Evolutionary conservation across 495 filamentous ascomycete species (phyloP).

Genomic region (Patellaria atrata): DNA sequence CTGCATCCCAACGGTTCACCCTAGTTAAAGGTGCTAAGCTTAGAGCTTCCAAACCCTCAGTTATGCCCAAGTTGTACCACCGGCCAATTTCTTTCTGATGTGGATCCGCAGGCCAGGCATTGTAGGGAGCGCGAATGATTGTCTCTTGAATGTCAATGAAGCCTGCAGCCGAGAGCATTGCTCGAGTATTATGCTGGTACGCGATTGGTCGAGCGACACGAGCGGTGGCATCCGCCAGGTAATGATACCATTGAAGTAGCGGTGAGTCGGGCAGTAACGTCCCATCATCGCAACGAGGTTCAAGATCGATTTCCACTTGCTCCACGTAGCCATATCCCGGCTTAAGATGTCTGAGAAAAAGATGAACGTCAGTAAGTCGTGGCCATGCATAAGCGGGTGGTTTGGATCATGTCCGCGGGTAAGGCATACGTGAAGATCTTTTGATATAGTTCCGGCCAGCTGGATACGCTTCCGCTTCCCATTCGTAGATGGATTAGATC

Average conservation of each 20-base stretch:
- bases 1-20: slow-evolving; percentile 44
- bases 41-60: slow-evolving; percentile 53
- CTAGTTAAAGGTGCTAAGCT: slow-evolving; percentile 62
- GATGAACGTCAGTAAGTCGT: neutral
- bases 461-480: slow-evolving; percentile 63
- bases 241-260: slow-evolving; percentile 52
- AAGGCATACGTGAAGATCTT: slow-evolving; percentile 52
- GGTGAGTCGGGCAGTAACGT: slow-evolving; percentile 35
- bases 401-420: neutral
- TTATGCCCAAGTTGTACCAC: slow-evolving; percentile 75
- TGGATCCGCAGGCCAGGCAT: slow-evolving; percentile 60
- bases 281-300: slow-evolving; percentile 65
- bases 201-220: slow-evolving; percentile 48
- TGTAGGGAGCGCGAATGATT: slow-evolving; percentile 57
- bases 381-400: neutral
- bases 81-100: slow-evolving; percentile 56
- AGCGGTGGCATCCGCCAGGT: slow-evolving; percentile 55
- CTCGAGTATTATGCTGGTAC: slow-evolving; percentile 48
- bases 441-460: slow-evolving; percentile 63
- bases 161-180: slow-evolving; percentile 53
- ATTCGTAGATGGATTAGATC: slow-evolving; percentile 78
- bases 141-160: slow-evolving; percentile 72
- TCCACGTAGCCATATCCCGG: slow-evolving; percentile 67
- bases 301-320: slow-evolving; percentile 83
- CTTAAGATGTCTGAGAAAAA: slow-evolving; percentile 48